These are phyloP conservation scores for Apium graveolens DNA, from an alignment of 129 eudicot genomes.

Conservation along the genomic window DNA sequence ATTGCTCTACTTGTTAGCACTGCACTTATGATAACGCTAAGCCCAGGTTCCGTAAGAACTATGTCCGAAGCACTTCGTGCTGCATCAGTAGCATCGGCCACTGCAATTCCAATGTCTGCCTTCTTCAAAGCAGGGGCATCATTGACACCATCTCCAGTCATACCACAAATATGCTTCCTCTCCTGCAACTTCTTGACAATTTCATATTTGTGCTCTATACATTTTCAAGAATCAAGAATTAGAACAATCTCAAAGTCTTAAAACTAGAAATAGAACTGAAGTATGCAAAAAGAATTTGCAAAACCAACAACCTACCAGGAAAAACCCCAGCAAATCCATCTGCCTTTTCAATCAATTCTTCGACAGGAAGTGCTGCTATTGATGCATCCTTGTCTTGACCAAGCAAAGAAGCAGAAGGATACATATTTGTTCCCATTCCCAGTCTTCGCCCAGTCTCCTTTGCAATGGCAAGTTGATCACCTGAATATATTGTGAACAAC, in stretches of 20 bases:
- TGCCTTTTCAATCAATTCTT: slow-evolving; percentile 84
- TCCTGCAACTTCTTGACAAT: slow-evolving; percentile 86
- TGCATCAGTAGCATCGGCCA: slow-evolving; percentile 90
- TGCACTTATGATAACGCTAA: slow-evolving; percentile 80
- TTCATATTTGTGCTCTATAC: slow-evolving; percentile 75
- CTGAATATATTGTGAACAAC: slow-evolving; percentile 19
- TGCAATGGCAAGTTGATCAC: slow-evolving; percentile 91
- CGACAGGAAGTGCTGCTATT: slow-evolving; percentile 68
- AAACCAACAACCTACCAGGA: slow-evolving; percentile 42
- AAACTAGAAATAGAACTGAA: not conserved
- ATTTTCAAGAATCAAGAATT: not conserved
- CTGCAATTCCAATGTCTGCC: slow-evolving; percentile 86
- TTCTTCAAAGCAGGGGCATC: slow-evolving; percentile 90
- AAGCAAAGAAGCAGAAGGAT: slow-evolving; percentile 78
- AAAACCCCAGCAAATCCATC: slow-evolving; percentile 93
- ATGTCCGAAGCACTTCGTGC: slow-evolving; percentile 89
- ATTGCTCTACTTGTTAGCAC: slow-evolving; percentile 87
- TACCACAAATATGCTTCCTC: slow-evolving; percentile 79
- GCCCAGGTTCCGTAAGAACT: slow-evolving; percentile 83
- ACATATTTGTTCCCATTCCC: slow-evolving; percentile 91
- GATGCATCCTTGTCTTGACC: slow-evolving; percentile 81
- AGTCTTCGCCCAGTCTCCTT: slow-evolving; percentile 87
- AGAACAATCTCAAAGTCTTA: not conserved
- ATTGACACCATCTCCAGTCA: slow-evolving; percentile 94
- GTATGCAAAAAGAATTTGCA: not conserved